Evolutionary conservation across 129 eudicot genomes (phyloP).

Genomic region (Tagetes erecta): DNA sequence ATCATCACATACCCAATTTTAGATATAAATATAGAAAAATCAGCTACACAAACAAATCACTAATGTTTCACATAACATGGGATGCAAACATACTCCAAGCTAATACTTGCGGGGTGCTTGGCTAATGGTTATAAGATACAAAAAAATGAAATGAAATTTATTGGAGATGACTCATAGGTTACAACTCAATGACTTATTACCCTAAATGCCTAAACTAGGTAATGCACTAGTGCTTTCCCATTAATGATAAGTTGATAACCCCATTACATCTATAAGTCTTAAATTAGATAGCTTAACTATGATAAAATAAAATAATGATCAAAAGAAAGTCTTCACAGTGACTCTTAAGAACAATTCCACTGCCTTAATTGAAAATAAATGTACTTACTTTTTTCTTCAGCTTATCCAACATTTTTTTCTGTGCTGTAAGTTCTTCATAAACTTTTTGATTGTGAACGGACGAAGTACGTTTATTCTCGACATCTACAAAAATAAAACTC

Average conservation of each 20-base stretch:
- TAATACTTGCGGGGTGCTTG: not conserved
- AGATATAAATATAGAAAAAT: not conserved
- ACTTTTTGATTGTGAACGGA: conserved; percentile 48
- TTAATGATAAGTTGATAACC: not conserved
- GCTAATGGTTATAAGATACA: not conserved
- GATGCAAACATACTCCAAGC: not conserved
- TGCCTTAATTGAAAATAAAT: not conserved
- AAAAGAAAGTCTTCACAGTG: not conserved
- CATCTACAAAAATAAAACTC: conserved; percentile 40
- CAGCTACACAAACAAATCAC: not conserved
- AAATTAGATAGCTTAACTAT: not conserved
- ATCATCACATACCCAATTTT: no score
- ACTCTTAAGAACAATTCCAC: not conserved
- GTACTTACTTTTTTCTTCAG: conserved; percentile 71
- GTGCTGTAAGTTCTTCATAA: conserved; percentile 52
- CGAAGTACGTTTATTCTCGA: conserved; percentile 30
- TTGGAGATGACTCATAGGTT: not conserved
- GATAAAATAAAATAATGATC: not conserved
- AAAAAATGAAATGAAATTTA: not conserved
- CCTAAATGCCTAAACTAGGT: not conserved
- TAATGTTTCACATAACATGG: not conserved
- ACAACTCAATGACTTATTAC: not conserved
- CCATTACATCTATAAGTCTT: not conserved
- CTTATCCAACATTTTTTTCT: conserved; percentile 60
- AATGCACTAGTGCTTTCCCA: not conserved